A percentile compares a stretch with the other conserved stretches of the same genome.
Evolutionary conservation across 1,284 basidiomycete genomes (phyloP).

Genomic region (Meira nashicola): DNA sequence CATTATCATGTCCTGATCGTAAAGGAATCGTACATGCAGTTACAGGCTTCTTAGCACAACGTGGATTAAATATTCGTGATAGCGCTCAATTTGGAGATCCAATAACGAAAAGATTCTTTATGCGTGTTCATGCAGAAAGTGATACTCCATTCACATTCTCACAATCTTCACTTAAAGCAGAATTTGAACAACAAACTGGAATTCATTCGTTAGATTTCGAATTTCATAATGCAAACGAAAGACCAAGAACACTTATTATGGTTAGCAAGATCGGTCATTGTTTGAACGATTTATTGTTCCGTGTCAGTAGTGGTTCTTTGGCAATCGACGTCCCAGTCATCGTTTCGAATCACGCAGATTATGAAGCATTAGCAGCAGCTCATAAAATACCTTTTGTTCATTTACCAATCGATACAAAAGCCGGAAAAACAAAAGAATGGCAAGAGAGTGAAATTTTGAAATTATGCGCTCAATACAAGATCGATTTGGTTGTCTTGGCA

Average conservation of each 20-base stretch:
- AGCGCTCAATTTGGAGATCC: constrained; percentile 48
- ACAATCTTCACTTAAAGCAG: constrained; percentile 20
- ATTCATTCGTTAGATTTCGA: constrained; percentile 31
- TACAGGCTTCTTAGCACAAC: constrained; percentile 39
- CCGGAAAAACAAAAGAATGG: constrained; percentile 48
- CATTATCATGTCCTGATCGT: constrained; percentile 46
- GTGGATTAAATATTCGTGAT: constrained; percentile 48
- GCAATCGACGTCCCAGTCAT: constrained; percentile 45
- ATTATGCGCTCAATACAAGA: constrained; percentile 39
- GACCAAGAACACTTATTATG: constrained; percentile 47
- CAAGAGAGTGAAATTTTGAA: constrained; percentile 47
- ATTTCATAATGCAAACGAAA: constrained; percentile 41
- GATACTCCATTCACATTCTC: constrained; percentile 23
- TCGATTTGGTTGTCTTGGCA: constrained; percentile 49
- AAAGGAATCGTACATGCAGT: constrained; percentile 45
- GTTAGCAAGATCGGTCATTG: constrained; percentile 50
- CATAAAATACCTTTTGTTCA: constrained; percentile 51
- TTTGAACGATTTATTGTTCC: constrained; percentile 49
- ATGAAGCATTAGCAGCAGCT: constrained; percentile 36
- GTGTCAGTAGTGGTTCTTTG: constrained; percentile 33
- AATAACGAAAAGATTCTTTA: constrained; percentile 47
- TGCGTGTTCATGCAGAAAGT: constrained; percentile 45
- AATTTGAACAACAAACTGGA: constrained; percentile 27
- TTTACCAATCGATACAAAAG: constrained; percentile 40
- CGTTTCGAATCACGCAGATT: constrained; percentile 49